Percentiles rank a stretch among this genome's conserved stretches.
phyloP scores from a whole-genome alignment of 805 yeast species.

The Yamadazyma sp. region DNA sequence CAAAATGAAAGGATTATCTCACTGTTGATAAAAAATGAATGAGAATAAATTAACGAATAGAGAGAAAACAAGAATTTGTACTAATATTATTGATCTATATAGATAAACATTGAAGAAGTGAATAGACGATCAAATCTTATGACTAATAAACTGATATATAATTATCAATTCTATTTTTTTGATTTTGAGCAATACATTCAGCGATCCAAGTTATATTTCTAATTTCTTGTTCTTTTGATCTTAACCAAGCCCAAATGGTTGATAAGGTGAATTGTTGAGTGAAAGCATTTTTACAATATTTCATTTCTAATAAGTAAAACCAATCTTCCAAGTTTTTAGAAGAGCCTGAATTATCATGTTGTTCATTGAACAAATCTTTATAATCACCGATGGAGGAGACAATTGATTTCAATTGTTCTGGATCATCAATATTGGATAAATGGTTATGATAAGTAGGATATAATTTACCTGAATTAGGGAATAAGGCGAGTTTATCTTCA shows the following conservation, averaged over 20 bases:
- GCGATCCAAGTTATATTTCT: slow-evolving; percentile 99
- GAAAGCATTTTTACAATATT: slow-evolving; percentile 84
- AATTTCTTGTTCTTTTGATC: slow-evolving; percentile 93
- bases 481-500: slow-evolving; percentile 65
- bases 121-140: background rate
- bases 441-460: slow-evolving; percentile 66
- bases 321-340: slow-evolving; percentile 85
- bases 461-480: slow-evolving; percentile 82
- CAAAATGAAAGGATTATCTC: no score
- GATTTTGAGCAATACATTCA: slow-evolving; percentile 98
- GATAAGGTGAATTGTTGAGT: slow-evolving; percentile 93
- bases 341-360: slow-evolving; percentile 27
- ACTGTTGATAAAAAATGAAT: no score
- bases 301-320: slow-evolving; percentile 90
- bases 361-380: slow-evolving; percentile 49
- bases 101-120: background rate
- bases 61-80: no score
- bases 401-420: slow-evolving; percentile 71
- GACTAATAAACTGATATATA: slow-evolving; percentile 78
- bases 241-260: slow-evolving; percentile 95
- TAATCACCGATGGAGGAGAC: slow-evolving; percentile 67
- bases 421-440: slow-evolving; percentile 76
- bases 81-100: no score
- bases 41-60: no score
- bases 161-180: slow-evolving; percentile 87